Evolutionary conservation across 495 filamentous ascomycete species (phyloP).

Genomic region (Aspergillus taichungensis): DNA sequence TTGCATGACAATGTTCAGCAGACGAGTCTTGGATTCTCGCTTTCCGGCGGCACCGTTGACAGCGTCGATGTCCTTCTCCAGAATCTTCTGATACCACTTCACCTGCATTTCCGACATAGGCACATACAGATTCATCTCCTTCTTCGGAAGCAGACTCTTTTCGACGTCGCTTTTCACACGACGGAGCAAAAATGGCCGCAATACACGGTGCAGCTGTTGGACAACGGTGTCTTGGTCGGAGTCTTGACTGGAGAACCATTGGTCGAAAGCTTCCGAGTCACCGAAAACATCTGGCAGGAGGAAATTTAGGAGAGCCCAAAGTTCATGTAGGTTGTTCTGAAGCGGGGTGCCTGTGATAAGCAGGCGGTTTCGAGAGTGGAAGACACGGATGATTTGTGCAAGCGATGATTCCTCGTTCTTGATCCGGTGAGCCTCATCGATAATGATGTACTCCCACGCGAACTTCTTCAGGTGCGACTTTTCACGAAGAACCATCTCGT

Average conservation of each 20-base stretch:
- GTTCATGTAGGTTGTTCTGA: slow-evolving; percentile 97
- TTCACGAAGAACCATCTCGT: slow-evolving; percentile 93
- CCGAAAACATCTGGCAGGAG: slow-evolving; percentile 95
- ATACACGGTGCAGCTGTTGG: slow-evolving; percentile 87
- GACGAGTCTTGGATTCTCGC: slow-evolving; percentile 93
- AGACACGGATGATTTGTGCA: slow-evolving; percentile 92
- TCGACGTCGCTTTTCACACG: slow-evolving; percentile 98
- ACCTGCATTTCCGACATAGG: slow-evolving; percentile 99
- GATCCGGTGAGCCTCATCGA: slow-evolving; percentile 97
- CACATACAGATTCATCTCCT: slow-evolving; percentile 93
- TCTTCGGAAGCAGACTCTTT: slow-evolving; percentile 95
- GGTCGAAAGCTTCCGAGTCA: slow-evolving; percentile 94
- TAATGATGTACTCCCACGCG: slow-evolving; percentile 99
- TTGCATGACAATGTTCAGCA: slow-evolving; percentile 99
- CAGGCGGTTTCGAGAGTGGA: slow-evolving; percentile 91
- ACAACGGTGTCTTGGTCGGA: slow-evolving; percentile 93
- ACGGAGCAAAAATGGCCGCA: slow-evolving; percentile 89
- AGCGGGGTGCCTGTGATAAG: slow-evolving; percentile 96
- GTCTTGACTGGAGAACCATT: slow-evolving; percentile 90
- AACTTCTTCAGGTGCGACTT: slow-evolving; percentile 95
- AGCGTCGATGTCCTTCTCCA: slow-evolving; percentile 98
- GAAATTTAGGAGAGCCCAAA: slow-evolving; percentile 99
- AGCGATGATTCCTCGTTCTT: slow-evolving; percentile 99
- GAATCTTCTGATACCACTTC: slow-evolving; percentile 98
- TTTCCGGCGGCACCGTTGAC: slow-evolving; percentile 97